Percentiles rank a stretch among this genome's conserved stretches.
Conservation (phyloP, 2,329 filamentous ascomycete species). For the Colletotrichum agaves region DNA sequence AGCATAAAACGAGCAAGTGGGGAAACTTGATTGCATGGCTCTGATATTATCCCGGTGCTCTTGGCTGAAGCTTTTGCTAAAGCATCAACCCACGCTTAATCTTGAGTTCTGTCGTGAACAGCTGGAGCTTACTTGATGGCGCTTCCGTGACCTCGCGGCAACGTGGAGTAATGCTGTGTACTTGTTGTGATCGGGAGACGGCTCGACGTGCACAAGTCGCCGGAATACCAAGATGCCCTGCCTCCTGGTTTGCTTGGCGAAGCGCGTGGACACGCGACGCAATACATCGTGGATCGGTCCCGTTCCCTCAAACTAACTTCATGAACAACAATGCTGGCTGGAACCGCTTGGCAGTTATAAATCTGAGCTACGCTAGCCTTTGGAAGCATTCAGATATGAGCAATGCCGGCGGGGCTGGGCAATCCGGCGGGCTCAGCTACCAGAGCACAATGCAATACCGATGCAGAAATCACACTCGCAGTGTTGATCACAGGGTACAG, state of each 20-base stretch:
- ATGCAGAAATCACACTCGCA: too few species aligned
- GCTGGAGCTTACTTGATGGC: too few species aligned
- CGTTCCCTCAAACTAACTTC: conserved; percentile 2
- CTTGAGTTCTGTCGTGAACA: too few species aligned
- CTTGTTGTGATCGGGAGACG: background rate
- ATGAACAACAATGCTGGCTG: background rate
- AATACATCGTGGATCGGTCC: background rate
- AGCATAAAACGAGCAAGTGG: background rate
- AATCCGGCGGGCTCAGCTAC: background rate
- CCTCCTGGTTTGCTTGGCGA: background rate
- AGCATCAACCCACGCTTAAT: too few species aligned
- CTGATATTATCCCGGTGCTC: background rate
- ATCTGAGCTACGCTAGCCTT: background rate
- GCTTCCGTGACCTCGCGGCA: too few species aligned
- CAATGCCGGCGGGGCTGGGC: conserved; percentile 16
- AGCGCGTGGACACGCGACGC: background rate
- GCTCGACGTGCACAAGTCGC: background rate
- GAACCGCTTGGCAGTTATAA: conserved; percentile 5
- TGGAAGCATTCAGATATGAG: background rate
- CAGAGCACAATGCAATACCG: background rate
- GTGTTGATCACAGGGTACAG: too few species aligned
- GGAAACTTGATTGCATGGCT: background rate
- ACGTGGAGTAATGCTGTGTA: background rate
- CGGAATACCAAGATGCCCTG: background rate
- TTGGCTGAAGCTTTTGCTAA: background rate